Evolutionary conservation across 1,284 basidiomycete species (phyloP).

Genomic region (Xerocomus cyaneibrunnescens): DNA sequence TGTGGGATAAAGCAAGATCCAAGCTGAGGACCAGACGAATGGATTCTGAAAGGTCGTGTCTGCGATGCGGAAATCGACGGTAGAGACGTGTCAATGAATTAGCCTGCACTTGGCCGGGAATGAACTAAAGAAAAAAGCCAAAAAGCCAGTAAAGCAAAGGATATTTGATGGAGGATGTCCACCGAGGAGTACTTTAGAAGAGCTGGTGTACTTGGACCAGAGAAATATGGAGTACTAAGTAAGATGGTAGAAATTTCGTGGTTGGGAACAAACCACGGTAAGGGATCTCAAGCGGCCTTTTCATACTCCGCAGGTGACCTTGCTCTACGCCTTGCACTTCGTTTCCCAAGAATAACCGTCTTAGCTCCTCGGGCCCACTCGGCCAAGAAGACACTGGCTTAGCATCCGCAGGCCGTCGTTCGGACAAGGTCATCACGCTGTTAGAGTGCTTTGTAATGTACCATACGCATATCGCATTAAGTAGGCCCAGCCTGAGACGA

Average conservation of each 20-base stretch:
- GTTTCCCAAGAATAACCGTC: conserved; percentile 19
- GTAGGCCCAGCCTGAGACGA: conserved; percentile 4
- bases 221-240: conserved; percentile 46
- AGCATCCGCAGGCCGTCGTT: background rate
- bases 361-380: conserved; percentile 6
- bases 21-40: conserved; percentile 17
- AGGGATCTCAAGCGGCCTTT: conserved; percentile 34
- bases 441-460: conserved; percentile 16
- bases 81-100: conserved; percentile 32
- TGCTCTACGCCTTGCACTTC: background rate
- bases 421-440: background rate
- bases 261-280: conserved; percentile 41
- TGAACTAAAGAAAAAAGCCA: conserved; percentile 24
- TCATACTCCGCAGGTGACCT: conserved; percentile 42
- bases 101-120: conserved; percentile 32
- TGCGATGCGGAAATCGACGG: conserved; percentile 28
- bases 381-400: background rate
- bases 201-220: conserved; percentile 38
- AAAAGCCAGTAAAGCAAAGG: conserved; percentile 32
- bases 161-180: conserved; percentile 35
- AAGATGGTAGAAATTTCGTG: conserved; percentile 43
- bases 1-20: conserved; percentile 27
- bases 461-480: conserved; percentile 23
- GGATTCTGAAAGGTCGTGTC: conserved; percentile 33
- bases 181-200: conserved; percentile 35